Evolutionary conservation across 1,284 basidiomycete genomes (phyloP), one percentile per base, ranked within the genome.

Genomic region (Rhodotorula sp.): DNA sequence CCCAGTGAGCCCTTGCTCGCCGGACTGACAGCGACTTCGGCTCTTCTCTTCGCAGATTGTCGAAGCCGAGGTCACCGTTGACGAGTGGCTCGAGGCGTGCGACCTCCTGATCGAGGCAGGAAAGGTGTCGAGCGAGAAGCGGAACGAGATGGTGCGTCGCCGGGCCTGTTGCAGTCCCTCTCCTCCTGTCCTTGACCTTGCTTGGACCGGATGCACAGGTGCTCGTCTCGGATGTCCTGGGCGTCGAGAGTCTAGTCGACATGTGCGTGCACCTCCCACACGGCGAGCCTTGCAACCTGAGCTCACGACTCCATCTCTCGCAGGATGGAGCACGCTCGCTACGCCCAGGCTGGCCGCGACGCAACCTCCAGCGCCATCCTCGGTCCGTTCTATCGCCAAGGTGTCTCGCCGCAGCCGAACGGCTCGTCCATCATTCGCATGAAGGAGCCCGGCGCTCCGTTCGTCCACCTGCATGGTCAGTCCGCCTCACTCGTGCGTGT

Each of bases 211-310:
- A 15, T n/a, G 1, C 11, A 34, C 54, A 55, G 54, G 24, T 60
- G 57, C 78, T 82, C 54, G 77, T 81, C 50, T 76, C 77, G 13
- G 81, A 82, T 65, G 78, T 81, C 6, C 72, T 81, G 13, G 81
- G 81, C 22, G 71, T 81, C 59, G 81, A 82, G 65, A 78, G 77
- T 7, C 76, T 82, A 22, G 76, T 80, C 66, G 80, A 80, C 68
- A 74, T 71, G 40, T 69, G 26, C 15, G 67, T 50, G 3, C 11
- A 44, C 40, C 16, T 9, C 24, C 1, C 7, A 10, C 34, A 5
- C 34, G 34, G 34, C 34, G 34, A 34, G 6, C 26, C 26, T 52
- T 30, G 34, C 15, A 24, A 20, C n/a, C n/a, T n/a, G n/a, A n/a
- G n/a, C n/a, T n/a, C n/a, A n/a, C n/a, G n/a, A n/a, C 53, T 10